Evolutionary conservation across 306 rosid genomes (phyloP), one percentile per base, ranked within the genome.

Genomic region (Alnus glutinosa): DNA sequence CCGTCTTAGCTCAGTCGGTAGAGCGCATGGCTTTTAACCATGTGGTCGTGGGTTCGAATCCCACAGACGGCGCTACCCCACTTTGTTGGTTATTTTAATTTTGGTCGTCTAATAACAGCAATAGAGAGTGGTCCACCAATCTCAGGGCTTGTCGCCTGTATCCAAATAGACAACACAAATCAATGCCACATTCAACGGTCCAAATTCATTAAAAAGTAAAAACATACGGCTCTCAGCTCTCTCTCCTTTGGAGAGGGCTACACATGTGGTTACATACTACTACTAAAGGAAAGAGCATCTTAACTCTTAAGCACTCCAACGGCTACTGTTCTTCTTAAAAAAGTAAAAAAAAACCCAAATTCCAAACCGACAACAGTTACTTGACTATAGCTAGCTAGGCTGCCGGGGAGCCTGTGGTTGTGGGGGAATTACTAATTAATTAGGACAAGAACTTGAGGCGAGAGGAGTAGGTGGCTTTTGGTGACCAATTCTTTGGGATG

Each of bases 201-300:
- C 66, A 71, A 16, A 79, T 83, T 81, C 78, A 83, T 69, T 63
- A 70, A 84, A 82, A 23, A 23, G 28, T 23, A 23, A 23, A 39
- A 28, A 77, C 46, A 42, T 42, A 42, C 46, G 46, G 51, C 51
- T 48, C 84, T 90, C 28, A 23, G 28, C 98, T 89, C 97, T 87
- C 94, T 85, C 97, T 91, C 96, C 92, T 88, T 94, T 82, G 95
- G 90, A 93, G 96, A 86, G 85, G 96, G 96, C 97, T 80, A 81
- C 84, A 46, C 19, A 52, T 36, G 16, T 18, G 67, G 28, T 23
- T 23, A 23, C 28, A 23, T 23, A 23, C 28, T 23, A 23, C 28
- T 23, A 23, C 28, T 23, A 23, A 23, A 23, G 28, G 28, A 23
- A 23, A 23, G 28, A 23, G 28, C 28, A 23, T 23, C 28, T 23